A percentile compares a stretch with the other conserved stretches of the same genome.
Conservation (phyloP, 805 yeast species). For the Starmerella riodocensis region DNA sequence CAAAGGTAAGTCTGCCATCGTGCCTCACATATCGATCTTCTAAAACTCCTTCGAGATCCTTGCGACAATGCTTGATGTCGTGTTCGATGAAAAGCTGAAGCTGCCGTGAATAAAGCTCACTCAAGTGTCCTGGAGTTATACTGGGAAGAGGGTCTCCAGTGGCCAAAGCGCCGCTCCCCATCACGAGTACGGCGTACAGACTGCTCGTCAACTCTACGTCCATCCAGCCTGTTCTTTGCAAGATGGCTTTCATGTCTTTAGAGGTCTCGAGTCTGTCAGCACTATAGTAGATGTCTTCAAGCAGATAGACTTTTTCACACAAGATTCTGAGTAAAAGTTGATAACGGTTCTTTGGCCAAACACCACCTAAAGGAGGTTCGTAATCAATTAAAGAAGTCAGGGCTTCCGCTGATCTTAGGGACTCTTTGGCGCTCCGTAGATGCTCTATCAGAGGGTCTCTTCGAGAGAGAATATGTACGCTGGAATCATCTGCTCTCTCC, state of each 20-base stretch:
- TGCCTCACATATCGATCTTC: constrained; percentile 5
- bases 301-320: constrained; percentile 20
- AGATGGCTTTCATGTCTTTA: constrained; percentile 12
- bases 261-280: constrained; percentile 22
- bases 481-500: constrained; percentile 18
- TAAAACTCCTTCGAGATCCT: constrained; percentile 1
- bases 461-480: constrained; percentile 17
- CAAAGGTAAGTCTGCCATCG: constrained; percentile 22
- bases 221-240: constrained; percentile 23
- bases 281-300: constrained; percentile 16
- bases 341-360: constrained; percentile 26
- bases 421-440: constrained; percentile 12
- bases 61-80: background rate
- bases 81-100: background rate
- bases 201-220: constrained; percentile 21
- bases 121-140: constrained; percentile 24
- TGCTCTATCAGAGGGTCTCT: constrained; percentile 15
- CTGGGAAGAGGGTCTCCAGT: constrained; percentile 24
- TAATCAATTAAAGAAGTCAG: constrained; percentile 14
- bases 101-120: constrained; percentile 4
- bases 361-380: constrained; percentile 27
- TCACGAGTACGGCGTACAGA: constrained; percentile 22
- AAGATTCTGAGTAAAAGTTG: constrained; percentile 18
- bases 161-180: constrained; percentile 22
- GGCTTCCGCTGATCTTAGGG: constrained; percentile 4